Evolutionary conservation across 306 rosid species (phyloP).

Genomic region (Cucumis melo): DNA sequence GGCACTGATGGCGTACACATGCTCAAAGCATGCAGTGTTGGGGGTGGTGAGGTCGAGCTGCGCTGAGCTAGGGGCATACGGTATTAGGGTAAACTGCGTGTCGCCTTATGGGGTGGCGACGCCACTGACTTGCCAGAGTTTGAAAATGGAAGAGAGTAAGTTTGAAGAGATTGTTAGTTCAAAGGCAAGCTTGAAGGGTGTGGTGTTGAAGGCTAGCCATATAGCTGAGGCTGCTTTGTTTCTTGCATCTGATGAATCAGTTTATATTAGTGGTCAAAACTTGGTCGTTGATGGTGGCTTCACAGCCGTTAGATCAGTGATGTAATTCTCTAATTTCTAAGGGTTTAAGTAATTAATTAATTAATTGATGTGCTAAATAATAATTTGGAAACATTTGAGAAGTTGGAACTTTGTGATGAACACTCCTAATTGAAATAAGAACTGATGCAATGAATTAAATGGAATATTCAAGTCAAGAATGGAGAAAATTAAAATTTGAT

Average conservation of each 20-base stretch:
- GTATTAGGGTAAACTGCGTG: slow-evolving; percentile 68
- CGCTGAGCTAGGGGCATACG: slow-evolving; percentile 59
- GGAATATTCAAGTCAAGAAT: neutral
- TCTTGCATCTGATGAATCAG: slow-evolving; percentile 68
- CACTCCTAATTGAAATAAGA: neutral
- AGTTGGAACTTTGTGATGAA: neutral
- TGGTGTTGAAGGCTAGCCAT: slow-evolving; percentile 59
- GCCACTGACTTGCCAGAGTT: slow-evolving; percentile 32
- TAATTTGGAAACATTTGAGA: neutral
- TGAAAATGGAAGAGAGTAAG: slow-evolving; percentile 20
- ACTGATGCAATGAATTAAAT: too few relatives aligned
- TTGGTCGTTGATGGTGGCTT: slow-evolving; percentile 78
- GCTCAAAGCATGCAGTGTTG: slow-evolving; percentile 59
- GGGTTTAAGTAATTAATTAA: neutral
- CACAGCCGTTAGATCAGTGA: slow-evolving; percentile 22
- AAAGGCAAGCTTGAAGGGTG: slow-evolving; percentile 49
- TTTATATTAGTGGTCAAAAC: slow-evolving; percentile 63
- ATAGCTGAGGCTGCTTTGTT: slow-evolving; percentile 70
- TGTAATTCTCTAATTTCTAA: neutral
- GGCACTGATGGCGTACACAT: slow-evolving; percentile 47
- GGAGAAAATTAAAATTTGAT: too few relatives aligned
- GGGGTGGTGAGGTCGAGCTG: slow-evolving; percentile 62
- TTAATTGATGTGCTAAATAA: neutral
- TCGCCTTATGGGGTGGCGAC: slow-evolving; percentile 82
- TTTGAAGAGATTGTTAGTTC: slow-evolving; percentile 31